Percentiles rank a stretch among this genome's conserved stretches.
phyloP scores from a whole-genome alignment of 129 eudicot genomes.

The Ambrosia artemisiifolia region DNA sequence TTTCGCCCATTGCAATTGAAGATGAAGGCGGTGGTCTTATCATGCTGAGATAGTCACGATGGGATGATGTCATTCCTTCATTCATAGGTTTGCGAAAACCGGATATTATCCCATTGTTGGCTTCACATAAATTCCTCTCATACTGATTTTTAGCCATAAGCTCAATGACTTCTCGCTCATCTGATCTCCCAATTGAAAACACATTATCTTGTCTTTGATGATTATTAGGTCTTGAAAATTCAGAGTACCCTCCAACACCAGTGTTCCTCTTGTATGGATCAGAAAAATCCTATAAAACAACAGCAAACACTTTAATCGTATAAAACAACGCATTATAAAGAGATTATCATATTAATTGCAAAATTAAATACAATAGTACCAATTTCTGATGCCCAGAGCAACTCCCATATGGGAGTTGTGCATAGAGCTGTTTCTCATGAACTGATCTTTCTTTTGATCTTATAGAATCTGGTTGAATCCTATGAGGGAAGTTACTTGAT shows the following conservation, averaged over 20 bases:
- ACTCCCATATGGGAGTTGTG: slow-evolving; percentile 29
- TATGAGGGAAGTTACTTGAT: slow-evolving; percentile 19
- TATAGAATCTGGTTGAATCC: slow-evolving; percentile 7
- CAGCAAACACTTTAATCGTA: slow-evolving; percentile 13
- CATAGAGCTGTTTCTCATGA: slow-evolving; percentile 28
- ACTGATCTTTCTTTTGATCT: slow-evolving; percentile 26
- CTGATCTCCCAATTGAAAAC: slow-evolving; percentile 40
- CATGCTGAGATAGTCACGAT: slow-evolving; percentile 27
- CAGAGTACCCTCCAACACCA: slow-evolving; percentile 38
- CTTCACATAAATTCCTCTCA: slow-evolving; percentile 50
- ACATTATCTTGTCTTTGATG: slow-evolving; percentile 38
- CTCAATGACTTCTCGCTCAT: slow-evolving; percentile 78
- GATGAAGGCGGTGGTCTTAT: slow-evolving; percentile 20
- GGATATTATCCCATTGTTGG: slow-evolving; percentile 19
- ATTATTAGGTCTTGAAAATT: slow-evolving; percentile 26
- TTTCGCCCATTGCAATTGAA: slow-evolving; percentile 13
- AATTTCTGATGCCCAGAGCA: slow-evolving; percentile 33
- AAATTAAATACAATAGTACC: slow-evolving; percentile 29
- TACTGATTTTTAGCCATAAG: slow-evolving; percentile 74
- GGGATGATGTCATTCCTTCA: slow-evolving; percentile 19
- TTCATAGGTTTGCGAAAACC: slow-evolving; percentile 25
- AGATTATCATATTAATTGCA: not conserved
- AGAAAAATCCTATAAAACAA: slow-evolving; percentile 42
- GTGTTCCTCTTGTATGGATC: slow-evolving; percentile 27
- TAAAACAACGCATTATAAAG: not conserved